These are phyloP conservation scores for Tylopilus subfusipes DNA, from an alignment of 768 basidiomycete genomes.

Conservation along the genomic window DNA sequence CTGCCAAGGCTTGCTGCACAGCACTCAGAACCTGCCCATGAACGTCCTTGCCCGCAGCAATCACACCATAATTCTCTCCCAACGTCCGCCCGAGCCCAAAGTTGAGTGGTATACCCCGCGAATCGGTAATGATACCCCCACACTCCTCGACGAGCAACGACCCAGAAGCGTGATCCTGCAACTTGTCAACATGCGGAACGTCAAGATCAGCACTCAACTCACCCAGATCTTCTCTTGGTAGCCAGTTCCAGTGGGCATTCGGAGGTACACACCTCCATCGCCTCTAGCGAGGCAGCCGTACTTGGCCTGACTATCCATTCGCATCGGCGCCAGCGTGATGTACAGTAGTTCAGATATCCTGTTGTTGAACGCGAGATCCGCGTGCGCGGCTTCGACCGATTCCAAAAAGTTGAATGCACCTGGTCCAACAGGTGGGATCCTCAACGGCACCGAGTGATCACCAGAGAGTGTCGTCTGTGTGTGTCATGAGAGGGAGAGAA, in stretches of 20 bases:
- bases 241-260: constrained; percentile 72
- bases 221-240: constrained; percentile 99
- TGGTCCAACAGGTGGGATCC: constrained; percentile 42
- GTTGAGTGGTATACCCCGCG: constrained; percentile 70
- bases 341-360: constrained; percentile 64
- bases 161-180: constrained; percentile 88
- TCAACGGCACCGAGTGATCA: constrained; percentile 45
- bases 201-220: constrained; percentile 9
- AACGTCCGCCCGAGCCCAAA: constrained; percentile 87
- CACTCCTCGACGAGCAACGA: constrained; percentile 82
- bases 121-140: constrained; percentile 85
- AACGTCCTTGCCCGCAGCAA: constrained; percentile 73
- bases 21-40: constrained; percentile 71
- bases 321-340: constrained; percentile 61
- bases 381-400: constrained; percentile 88
- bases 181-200: background rate
- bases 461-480: constrained; percentile 52
- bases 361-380: constrained; percentile 80
- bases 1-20: constrained; percentile 54
- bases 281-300: constrained; percentile 85
- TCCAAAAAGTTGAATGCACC: constrained; percentile 71
- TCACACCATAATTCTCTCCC: constrained; percentile 81
- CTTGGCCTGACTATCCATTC: constrained; percentile 98
- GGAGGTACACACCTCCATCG: constrained; percentile 77
- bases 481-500: background rate